Percentiles rank a stretch among this genome's conserved stretches.
phyloP scores from a whole-genome alignment of 1,139 yeast genomes.

The Saccharomyces uvarum region DNA sequence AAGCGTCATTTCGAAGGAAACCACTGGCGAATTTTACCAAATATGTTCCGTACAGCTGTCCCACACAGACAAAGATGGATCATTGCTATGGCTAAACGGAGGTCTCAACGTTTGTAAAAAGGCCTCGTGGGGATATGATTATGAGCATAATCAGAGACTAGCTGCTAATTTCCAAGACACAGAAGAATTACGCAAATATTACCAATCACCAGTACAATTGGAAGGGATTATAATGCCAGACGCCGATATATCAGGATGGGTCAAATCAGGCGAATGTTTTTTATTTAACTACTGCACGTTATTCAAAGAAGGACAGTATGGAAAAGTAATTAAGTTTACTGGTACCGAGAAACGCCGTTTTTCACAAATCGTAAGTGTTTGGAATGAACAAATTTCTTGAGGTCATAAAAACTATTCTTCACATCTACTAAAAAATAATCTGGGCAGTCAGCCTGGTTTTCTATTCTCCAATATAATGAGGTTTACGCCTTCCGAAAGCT shows the following conservation, averaged over 20 bases:
- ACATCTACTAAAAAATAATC: too few species aligned
- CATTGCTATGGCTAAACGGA: constrained; percentile 8
- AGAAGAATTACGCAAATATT: background rate
- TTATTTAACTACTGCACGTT: background rate
- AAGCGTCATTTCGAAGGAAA: background rate
- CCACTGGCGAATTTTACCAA: constrained; percentile 3
- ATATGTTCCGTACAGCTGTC: constrained; percentile 8
- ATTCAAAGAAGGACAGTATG: background rate
- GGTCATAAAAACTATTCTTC: background rate
- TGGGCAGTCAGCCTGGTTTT: background rate
- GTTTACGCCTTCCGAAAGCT: background rate
- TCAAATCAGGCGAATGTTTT: background rate
- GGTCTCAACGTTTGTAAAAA: constrained; percentile 8
- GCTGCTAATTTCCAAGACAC: background rate
- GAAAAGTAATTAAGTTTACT: background rate
- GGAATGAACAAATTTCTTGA: background rate
- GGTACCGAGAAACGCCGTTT: background rate
- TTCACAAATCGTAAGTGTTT: background rate
- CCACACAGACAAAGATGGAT: constrained; percentile 4
- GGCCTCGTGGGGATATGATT: background rate
- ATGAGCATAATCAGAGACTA: background rate
- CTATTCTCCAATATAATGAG: background rate
- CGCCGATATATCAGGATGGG: background rate
- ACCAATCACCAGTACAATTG: background rate
- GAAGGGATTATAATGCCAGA: background rate